Percentiles rank a stretch among this genome's conserved stretches.
Conservation (phyloP, 148 eudicot genomes). For the Chenopodium suecicum region DNA sequence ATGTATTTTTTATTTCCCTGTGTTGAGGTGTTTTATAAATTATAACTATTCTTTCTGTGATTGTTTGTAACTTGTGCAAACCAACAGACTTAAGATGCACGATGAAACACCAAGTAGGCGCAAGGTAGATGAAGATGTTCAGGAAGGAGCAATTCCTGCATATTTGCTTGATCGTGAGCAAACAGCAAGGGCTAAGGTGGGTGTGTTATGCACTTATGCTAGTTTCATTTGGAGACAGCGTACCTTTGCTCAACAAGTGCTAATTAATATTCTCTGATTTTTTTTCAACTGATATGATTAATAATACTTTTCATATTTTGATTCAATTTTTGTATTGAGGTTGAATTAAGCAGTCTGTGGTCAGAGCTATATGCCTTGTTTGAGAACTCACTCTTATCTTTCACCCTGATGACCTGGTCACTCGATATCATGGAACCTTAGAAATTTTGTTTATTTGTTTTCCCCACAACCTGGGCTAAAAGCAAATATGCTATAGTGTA, state of each 20-base stretch:
- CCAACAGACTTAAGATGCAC: slow-evolving; percentile 81
- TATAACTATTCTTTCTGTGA: not conserved
- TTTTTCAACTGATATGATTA: not conserved
- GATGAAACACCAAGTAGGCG: slow-evolving; percentile 86
- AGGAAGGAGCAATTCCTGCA: slow-evolving; percentile 85
- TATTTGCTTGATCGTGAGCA: slow-evolving; percentile 97
- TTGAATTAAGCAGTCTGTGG: not conserved
- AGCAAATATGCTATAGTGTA: not conserved
- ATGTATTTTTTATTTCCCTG: not conserved
- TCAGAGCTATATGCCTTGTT: not conserved
- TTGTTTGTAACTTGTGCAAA: not conserved
- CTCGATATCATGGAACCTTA: not conserved
- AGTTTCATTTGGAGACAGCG: not conserved
- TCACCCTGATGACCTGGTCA: not conserved
- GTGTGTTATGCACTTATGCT: slow-evolving; percentile 3
- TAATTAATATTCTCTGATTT: not conserved
- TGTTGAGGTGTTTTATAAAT: not conserved
- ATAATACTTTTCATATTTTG: not conserved
- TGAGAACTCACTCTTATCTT: not conserved
- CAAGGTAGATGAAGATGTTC: slow-evolving; percentile 95
- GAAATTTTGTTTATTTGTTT: not conserved
- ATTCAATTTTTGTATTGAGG: not conserved
- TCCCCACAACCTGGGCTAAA: not conserved
- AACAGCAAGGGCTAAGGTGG: slow-evolving; percentile 87
- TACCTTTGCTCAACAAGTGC: not conserved